Base-by-base conservation (phyloP, 345 rosid genomes). In the Lumnitzera littorea region DNA sequence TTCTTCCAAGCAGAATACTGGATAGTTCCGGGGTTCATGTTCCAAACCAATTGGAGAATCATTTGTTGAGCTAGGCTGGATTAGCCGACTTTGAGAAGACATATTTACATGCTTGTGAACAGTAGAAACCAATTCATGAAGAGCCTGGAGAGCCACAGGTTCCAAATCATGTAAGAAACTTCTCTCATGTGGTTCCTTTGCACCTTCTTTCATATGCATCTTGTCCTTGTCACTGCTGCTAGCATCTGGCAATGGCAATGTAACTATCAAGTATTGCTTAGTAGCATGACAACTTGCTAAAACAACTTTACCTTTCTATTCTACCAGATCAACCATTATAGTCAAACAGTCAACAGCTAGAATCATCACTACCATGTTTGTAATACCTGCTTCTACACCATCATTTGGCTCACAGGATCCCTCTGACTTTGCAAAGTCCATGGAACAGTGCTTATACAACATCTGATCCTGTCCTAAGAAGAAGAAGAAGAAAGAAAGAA, bases 121-220 rank as follows among this genome's bases (percentile, higher is more conserved):
- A 60, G 86, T 71, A 70, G 95, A 82, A 74, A 87, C 84, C 62
- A 92, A 85, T 54, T 82, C 76, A 56, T 77, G 89, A 72, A 87
- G 85, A 72, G 80, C 79, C 72, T 76, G 83, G 46, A 72, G 66
- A 62, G 83, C 56, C 65, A 12, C 59, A 25, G 87, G 80, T 54
- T 79, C 84, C 49, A 89, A 64, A 48, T 75, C 76, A 72, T 73
- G 71, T 76, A 85, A 58, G 11, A 65, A 50, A 31, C 71, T 62
- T 57, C 53, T 67, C 53, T 67, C 73, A 7, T 29, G 62, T n/a
- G 52, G 68, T 72, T 74, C 58, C 66, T 70, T 61, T 48, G 68
- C 58, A 46, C 67, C 74, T 61, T 63, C 79, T 56, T 65, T 67
- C 57, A 27, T 53, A 69, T 53, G 31, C 53, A 68, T 58, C 54